Conservation (phyloP, 805 yeast species). For the Lachancea mirantina region DNA sequence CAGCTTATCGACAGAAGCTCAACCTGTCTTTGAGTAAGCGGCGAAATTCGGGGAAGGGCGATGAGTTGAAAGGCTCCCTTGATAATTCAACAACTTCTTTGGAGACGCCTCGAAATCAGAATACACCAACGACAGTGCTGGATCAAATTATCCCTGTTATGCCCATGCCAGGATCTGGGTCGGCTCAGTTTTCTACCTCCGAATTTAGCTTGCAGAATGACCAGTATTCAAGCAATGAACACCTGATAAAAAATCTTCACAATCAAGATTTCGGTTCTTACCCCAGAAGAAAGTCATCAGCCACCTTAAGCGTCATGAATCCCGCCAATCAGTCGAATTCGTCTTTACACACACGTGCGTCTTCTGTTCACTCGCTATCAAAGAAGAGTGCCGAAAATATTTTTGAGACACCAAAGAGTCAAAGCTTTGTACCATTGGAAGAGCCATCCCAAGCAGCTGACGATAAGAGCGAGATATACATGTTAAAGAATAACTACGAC, state of each 20-base stretch:
- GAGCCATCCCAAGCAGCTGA: constrained; percentile 7
- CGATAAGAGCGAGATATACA: constrained; percentile 18
- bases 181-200: constrained; percentile 5
- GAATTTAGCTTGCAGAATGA: constrained; percentile 4
- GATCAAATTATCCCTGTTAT: constrained; percentile 24
- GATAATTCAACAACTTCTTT: constrained; percentile 13
- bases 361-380: constrained; percentile 21
- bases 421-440: constrained; percentile 6
- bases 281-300: constrained; percentile 21
- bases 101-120: constrained; percentile 13
- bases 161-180: constrained; percentile 8
- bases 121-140: constrained; percentile 12
- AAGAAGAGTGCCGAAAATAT: constrained; percentile 21
- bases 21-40: constrained; percentile 21
- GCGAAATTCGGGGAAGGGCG: constrained; percentile 18
- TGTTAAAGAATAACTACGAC: constrained; percentile 31
- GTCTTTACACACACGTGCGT: constrained; percentile 22
- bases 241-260: constrained; percentile 18
- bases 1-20: constrained; percentile 34
- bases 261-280: constrained; percentile 26
- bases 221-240: constrained; percentile 10
- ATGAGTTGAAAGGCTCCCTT: constrained; percentile 16
- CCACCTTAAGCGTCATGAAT: constrained; percentile 7
- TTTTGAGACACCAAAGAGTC: constrained; percentile 20
- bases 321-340: constrained; percentile 11